Percentiles rank a stretch among this genome's conserved stretches.
Evolutionary conservation across 2,329 filamentous ascomycete genomes (phyloP).

Genomic region (Coniochaeta sp.): DNA sequence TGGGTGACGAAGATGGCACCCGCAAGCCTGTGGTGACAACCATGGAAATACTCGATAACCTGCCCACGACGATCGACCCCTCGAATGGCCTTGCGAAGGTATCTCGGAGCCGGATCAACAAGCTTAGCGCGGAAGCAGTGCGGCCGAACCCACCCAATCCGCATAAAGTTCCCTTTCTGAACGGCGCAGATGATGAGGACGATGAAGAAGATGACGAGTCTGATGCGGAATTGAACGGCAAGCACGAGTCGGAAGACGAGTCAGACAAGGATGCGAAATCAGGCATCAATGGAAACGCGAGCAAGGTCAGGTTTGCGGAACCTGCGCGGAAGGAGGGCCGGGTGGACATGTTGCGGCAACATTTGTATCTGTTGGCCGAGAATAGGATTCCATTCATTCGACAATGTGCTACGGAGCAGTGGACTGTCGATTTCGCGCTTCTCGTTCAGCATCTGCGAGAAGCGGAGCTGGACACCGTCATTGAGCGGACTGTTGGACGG

Average conservation of each 20-base stretch:
- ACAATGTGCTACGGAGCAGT: conserved; percentile 64
- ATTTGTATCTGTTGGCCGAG: conserved; percentile 65
- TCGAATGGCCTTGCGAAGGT: conserved; percentile 50
- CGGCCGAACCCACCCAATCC: conserved; percentile 16
- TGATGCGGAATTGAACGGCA: conserved; percentile 18
- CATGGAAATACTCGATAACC: conserved; percentile 45
- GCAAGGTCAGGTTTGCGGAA: conserved; percentile 47
- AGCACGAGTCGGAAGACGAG: conserved; percentile 13
- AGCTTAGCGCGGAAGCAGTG: conserved; percentile 40
- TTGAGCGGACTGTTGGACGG: conserved; percentile 69
- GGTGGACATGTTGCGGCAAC: conserved; percentile 57
- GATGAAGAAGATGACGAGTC: conserved; percentile 19
- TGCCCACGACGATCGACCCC: conserved; percentile 45
- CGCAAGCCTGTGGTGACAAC: conserved; percentile 37
- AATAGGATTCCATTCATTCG: conserved; percentile 62
- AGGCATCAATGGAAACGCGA: conserved; percentile 16
- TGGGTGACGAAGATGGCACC: conserved; percentile 23
- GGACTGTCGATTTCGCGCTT: conserved; percentile 75
- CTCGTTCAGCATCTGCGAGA: conserved; percentile 66
- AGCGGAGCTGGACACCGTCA: conserved; percentile 71
- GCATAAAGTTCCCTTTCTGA: conserved; percentile 18
- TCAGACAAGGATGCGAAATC: neutral
- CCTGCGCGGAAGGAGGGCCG: conserved; percentile 33
- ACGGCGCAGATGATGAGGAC: conserved; percentile 27
- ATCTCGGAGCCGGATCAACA: conserved; percentile 36